Evolutionary conservation across 495 filamentous ascomycete genomes (phyloP).

Genomic region (Xylaria flabelliformis): DNA sequence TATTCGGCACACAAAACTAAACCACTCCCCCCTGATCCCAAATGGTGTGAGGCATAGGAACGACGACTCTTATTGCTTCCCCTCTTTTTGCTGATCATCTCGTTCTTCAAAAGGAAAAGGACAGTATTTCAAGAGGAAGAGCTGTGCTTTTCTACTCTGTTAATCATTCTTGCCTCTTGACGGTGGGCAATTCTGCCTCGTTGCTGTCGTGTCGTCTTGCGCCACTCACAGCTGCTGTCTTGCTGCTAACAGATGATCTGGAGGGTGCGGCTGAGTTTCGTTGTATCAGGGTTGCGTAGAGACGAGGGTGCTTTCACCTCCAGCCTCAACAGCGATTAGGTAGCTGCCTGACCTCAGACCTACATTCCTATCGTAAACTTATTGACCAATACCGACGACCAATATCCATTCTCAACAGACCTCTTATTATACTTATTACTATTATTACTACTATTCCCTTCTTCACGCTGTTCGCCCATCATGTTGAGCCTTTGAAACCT

Average conservation of each 20-base stretch:
- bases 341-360: slow-evolving; percentile 10
- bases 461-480: slow-evolving; percentile 1
- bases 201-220: slow-evolving; percentile 15
- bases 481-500: slow-evolving; percentile 22
- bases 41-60: slow-evolving; percentile 15
- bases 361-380: slow-evolving; percentile 10
- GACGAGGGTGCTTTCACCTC: slow-evolving; percentile 13
- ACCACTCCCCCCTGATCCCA: slow-evolving; percentile 24
- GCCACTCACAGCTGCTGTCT: background rate
- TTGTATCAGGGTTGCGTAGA: slow-evolving; percentile 2
- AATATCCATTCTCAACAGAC: slow-evolving; percentile 1
- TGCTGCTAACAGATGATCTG: slow-evolving; percentile 7
- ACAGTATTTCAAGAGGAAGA: background rate
- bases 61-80: slow-evolving; percentile 20
- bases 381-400: slow-evolving; percentile 3
- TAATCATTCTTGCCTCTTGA: slow-evolving; percentile 1
- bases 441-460: background rate
- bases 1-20: slow-evolving; percentile 30
- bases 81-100: slow-evolving; percentile 14
- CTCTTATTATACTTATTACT: background rate
- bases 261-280: slow-evolving; percentile 10
- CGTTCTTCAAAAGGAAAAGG: slow-evolving; percentile 4
- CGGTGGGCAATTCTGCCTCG: slow-evolving; percentile 15
- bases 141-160: slow-evolving; percentile 11
- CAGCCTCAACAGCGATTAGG: slow-evolving; percentile 12